A percentile compares a stretch with the other conserved stretches of the same genome.
Evolutionary conservation across 2,329 filamentous ascomycete genomes (phyloP).

Genomic region (Arthrobotrys musiformis): DNA sequence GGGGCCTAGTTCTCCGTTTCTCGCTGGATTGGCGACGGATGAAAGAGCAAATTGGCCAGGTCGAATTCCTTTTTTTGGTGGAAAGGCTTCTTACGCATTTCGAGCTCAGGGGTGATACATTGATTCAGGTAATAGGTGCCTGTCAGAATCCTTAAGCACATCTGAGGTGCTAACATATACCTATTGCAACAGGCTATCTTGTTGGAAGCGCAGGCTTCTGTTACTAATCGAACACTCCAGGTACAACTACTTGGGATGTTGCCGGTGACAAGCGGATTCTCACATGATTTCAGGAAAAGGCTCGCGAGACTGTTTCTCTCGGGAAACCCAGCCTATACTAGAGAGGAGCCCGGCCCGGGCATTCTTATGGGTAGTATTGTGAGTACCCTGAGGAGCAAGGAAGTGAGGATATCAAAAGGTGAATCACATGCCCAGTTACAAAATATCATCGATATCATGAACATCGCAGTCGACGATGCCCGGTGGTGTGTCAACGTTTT

Average conservation of each 20-base stretch:
- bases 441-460: conserved; percentile 75
- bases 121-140: neutral
- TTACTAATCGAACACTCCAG: conserved; percentile 68
- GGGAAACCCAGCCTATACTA: conserved; percentile 62
- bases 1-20: conserved; percentile 20
- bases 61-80: conserved; percentile 6
- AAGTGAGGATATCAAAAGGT: conserved; percentile 68
- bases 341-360: conserved; percentile 61
- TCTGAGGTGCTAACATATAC: neutral
- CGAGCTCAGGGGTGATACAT: conserved; percentile 63
- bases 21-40: conserved; percentile 22
- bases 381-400: conserved; percentile 64
- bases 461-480: conserved; percentile 77
- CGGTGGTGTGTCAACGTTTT: conserved; percentile 60
- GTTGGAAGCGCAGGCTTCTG: conserved; percentile 66
- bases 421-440: conserved; percentile 75
- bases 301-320: conserved; percentile 74
- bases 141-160: neutral
- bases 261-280: conserved; percentile 66
- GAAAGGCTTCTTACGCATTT: conserved; percentile 61
- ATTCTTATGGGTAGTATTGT: conserved; percentile 64
- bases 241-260: conserved; percentile 71
- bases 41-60: conserved; percentile 25
- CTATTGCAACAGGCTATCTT: conserved; percentile 65
- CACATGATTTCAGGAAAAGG: conserved; percentile 73